Conservation (phyloP, 73 alveolate species). For the Strombidium stylifer region DNA sequence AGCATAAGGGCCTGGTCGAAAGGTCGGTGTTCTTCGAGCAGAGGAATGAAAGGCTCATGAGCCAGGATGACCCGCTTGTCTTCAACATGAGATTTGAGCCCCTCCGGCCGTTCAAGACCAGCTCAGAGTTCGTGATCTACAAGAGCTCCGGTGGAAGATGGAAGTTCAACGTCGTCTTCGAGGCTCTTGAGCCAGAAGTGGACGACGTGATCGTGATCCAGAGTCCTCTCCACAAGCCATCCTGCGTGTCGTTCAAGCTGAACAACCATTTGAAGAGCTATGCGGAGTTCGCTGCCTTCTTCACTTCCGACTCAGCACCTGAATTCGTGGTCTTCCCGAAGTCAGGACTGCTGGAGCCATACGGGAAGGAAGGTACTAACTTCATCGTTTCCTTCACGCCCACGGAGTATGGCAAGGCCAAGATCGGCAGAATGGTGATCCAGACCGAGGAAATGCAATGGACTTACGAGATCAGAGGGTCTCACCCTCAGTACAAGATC, state of each 20-base stretch:
- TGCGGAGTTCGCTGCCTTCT: conserved; percentile 95
- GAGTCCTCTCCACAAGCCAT: conserved; percentile 85
- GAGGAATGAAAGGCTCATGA: conserved; percentile 56
- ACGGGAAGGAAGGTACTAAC: conserved; percentile 96
- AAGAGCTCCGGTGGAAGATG: conserved; percentile 98
- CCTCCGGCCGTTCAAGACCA: conserved; percentile 92
- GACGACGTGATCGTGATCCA: conserved; percentile 95
- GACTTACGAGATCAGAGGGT: conserved; percentile 95
- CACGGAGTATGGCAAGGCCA: conserved; percentile 96
- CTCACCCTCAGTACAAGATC: conserved; percentile 97
- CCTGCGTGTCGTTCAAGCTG: conserved; percentile 90
- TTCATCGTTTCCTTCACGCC: conserved; percentile 96
- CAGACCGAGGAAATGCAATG: conserved; percentile 98
- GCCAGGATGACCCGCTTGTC: conserved; percentile 78
- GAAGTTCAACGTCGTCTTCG: conserved; percentile 92
- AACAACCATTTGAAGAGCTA: conserved; percentile 87
- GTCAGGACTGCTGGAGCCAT: conserved; percentile 91
- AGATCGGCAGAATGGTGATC: conserved; percentile 89
- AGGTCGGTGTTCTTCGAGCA: conserved; percentile 89
- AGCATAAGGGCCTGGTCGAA: conserved; percentile 80
- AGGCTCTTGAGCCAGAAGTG: conserved; percentile 95
- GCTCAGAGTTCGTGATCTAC: conserved; percentile 84
- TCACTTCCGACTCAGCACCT: conserved; percentile 92
- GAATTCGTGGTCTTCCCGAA: conserved; percentile 94
- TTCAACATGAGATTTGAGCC: conserved; percentile 93